phyloP scores from a whole-genome alignment of 148 eudicot genomes.

The Nyssa sinensis region DNA sequence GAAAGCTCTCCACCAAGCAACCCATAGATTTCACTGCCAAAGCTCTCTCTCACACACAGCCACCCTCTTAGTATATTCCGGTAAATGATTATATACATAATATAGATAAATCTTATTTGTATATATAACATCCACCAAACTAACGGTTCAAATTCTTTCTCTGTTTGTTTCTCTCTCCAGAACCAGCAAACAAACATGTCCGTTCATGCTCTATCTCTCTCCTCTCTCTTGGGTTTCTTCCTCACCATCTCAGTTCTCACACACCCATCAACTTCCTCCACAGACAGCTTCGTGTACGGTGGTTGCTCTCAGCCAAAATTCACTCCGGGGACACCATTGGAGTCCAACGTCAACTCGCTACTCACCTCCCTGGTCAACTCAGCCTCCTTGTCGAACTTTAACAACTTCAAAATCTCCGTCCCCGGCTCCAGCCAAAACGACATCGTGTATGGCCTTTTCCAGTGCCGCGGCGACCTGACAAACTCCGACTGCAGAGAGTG shows the following conservation, averaged over 20 bases:
- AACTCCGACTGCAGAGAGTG: slow-evolving; percentile 32
- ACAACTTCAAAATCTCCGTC: slow-evolving; percentile 35
- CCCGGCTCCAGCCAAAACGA: slow-evolving; percentile 25
- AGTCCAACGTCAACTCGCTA: slow-evolving; percentile 44
- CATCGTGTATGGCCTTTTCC: slow-evolving; percentile 42
- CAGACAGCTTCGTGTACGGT: slow-evolving; percentile 27
- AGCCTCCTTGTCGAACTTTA: slow-evolving; percentile 25
- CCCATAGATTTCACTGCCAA: background rate
- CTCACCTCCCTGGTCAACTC: slow-evolving; percentile 47
- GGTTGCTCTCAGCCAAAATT: slow-evolving; percentile 39
- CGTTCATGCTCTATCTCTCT: background rate
- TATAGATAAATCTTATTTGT: background rate
- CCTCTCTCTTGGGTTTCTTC: slow-evolving; percentile 2
- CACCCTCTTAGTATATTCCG: background rate
- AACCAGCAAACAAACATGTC: slow-evolving; percentile 16
- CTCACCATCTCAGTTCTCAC: slow-evolving; percentile 9
- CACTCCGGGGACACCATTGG: slow-evolving; percentile 27
- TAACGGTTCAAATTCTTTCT: background rate
- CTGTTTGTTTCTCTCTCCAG: background rate
- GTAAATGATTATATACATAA: background rate
- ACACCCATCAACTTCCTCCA: slow-evolving; percentile 9
- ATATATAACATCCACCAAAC: background rate
- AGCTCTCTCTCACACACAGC: background rate
- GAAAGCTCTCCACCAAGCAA: background rate
- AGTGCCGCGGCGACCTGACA: slow-evolving; percentile 44